A percentile compares a stretch with the other conserved stretches of the same genome.
Conservation (phyloP, 176 grass and related monocot genomes). For the Oryza punctata region DNA sequence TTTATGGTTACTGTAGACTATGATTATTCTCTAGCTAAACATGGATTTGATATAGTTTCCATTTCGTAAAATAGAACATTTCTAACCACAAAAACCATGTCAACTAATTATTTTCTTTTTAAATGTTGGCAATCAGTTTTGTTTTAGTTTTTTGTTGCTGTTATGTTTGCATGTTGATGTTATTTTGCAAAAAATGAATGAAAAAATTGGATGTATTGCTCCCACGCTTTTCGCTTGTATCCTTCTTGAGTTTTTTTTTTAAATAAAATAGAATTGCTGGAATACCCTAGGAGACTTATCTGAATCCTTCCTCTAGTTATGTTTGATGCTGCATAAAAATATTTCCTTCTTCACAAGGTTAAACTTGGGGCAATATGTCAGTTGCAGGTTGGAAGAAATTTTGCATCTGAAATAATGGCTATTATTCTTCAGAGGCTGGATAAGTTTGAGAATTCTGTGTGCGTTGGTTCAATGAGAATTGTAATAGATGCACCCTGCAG, state of each 20-base stretch:
- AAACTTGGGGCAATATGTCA: not conserved
- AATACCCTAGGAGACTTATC: not conserved
- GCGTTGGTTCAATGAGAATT: not conserved
- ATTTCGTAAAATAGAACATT: not conserved
- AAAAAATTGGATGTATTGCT: not conserved
- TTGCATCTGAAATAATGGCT: not conserved
- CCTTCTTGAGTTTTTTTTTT: not conserved
- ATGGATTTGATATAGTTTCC: not conserved
- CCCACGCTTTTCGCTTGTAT: not conserved
- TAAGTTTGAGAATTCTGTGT: not conserved
- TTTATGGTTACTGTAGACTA: not conserved
- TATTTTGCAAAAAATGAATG: not conserved
- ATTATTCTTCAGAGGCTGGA: not conserved
- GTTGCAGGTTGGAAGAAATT: not conserved
- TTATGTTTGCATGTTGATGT: not conserved
- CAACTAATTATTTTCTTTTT: not conserved
- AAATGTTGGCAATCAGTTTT: not conserved
- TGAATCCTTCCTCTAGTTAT: not conserved
- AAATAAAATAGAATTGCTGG: not conserved
- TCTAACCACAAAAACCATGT: not conserved
- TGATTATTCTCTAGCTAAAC: not conserved
- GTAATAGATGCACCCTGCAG: not conserved
- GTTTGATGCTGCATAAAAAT: not conserved
- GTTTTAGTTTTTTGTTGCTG: not conserved
- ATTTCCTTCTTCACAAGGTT: not conserved